Evolutionary conservation across 1,284 basidiomycete genomes (phyloP).

Genomic region (Cutaneotrichosporon arboriforme): DNA sequence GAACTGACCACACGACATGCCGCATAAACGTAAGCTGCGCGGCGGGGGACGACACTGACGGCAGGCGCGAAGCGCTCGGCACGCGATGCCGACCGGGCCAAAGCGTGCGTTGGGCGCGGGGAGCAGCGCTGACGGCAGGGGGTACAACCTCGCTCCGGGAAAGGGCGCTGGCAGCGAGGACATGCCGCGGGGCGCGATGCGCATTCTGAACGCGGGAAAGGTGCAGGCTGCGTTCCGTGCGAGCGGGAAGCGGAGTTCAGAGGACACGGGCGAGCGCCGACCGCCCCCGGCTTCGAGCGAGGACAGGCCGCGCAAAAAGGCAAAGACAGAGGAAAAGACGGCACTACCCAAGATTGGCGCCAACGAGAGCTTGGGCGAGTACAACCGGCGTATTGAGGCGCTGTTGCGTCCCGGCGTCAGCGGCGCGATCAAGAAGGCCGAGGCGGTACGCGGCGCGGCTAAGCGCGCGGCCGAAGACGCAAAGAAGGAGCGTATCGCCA

Average conservation of each 20-base stretch:
- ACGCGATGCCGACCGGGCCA: constrained; percentile 32
- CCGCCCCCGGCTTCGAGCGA: not conserved
- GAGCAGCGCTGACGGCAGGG: constrained; percentile 26
- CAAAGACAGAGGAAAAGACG: not conserved
- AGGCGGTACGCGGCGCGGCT: constrained; percentile 24
- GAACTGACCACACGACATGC: constrained; percentile 33
- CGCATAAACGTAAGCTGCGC: constrained; percentile 42
- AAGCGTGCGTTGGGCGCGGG: constrained; percentile 26
- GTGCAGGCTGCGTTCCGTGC: constrained; percentile 36
- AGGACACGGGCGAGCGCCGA: constrained; percentile 35
- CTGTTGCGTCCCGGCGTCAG: constrained; percentile 37
- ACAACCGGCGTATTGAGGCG: constrained; percentile 44
- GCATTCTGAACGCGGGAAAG: constrained; percentile 39
- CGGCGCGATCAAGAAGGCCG: constrained; percentile 42
- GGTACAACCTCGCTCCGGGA: constrained; percentile 36
- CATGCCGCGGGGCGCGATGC: constrained; percentile 37
- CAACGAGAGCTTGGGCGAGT: constrained; percentile 36
- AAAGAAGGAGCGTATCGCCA: constrained; percentile 21
- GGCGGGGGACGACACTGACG: not conserved
- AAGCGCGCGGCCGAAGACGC: constrained; percentile 19
- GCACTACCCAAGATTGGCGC: constrained; percentile 24
- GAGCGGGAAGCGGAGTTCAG: constrained; percentile 27
- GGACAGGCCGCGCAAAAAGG: not conserved
- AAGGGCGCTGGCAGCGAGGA: constrained; percentile 30
- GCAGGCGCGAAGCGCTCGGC: constrained; percentile 43